Evolutionary conservation across 192 early-diverging fungal genomes (phyloP), one percentile per base, ranked within the genome.

Genomic region (Phlyctochytrium bullatum): DNA sequence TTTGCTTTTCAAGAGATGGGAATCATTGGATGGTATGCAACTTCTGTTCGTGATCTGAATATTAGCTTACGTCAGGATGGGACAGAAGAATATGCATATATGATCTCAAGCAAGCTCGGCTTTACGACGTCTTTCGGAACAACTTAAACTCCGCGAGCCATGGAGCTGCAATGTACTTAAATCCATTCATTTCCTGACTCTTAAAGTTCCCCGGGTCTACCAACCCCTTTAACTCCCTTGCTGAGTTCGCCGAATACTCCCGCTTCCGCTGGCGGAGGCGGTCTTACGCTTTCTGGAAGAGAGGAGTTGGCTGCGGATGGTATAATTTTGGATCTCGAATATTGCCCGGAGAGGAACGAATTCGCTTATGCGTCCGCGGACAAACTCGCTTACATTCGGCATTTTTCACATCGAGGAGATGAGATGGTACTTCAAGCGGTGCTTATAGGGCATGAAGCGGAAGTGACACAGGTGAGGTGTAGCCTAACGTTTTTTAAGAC

Each of bases 301-400:
- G 85, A 86, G 67, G 85, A 86, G 60, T 62, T 86, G 6, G 85
- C 85, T 0, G 85, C 85, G 2, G 85, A 86, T 69, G 85, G 78
- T 16, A 83, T 82, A 17, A 83, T 86, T 29, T 62, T 85, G 12
- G 80, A 74, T 36, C 31, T 85, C 16, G 83, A 82, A 29, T 83
- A 83, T 63, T 64, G 75, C 47, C 61, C 73, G 0, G 83, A 85
- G 56, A 59, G 83, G 4, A 79, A 81, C 35, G 83, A 86, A 71
- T 79, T 81, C 74, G 82, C 59, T 2, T 86, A 86, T 53, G 74
- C 77, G 3, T 76, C 72, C 3, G 76, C 80, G 2, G 85, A 86
- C 61, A 84, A 80, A 60, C 33, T 79, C 31, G 81, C 79, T 1
- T 86, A 86, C 52, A 59, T 86, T 2, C 61, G 85, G 30, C 62